These are phyloP conservation scores for Lasiodiplodia hormozganensis DNA, from an alignment of 2,329 filamentous ascomycete genomes.

Conservation along the genomic window DNA sequence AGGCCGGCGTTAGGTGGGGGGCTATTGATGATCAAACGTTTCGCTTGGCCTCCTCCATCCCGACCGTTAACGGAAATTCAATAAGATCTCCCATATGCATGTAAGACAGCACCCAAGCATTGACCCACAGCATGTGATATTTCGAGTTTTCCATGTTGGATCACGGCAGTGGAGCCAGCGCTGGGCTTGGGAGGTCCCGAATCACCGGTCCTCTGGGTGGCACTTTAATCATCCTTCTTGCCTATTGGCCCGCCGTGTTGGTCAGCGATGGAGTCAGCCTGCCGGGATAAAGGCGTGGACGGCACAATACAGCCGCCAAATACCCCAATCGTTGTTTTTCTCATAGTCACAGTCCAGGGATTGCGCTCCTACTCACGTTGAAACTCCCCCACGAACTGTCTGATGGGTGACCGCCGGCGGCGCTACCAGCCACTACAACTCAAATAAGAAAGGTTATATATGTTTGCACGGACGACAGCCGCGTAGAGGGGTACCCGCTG, in stretches of 20 bases:
- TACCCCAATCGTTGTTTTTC: not conserved
- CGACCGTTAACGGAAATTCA: not conserved
- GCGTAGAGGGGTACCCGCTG: not conserved
- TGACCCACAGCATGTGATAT: not conserved
- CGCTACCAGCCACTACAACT: not conserved
- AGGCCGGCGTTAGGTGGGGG: not conserved
- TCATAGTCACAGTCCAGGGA: not conserved
- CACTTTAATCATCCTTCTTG: not conserved
- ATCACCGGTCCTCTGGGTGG: not conserved
- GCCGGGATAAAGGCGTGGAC: not conserved
- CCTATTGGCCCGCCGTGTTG: not conserved
- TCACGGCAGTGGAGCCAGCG: not conserved
- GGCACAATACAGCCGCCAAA: not conserved
- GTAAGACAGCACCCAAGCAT: conserved; percentile 2
- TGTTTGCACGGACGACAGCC: not conserved
- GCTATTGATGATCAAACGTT: not conserved
- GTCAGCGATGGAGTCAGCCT: not conserved
- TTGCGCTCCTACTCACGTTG: not conserved
- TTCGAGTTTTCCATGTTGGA: not conserved
- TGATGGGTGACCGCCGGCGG: not conserved
- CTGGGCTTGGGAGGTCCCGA: not conserved
- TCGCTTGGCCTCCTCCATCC: not conserved
- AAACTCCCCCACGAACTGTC: not conserved
- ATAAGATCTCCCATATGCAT: conserved; percentile 24
- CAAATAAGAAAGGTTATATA: not conserved